Conservation (phyloP, 345 rosid genomes). For the Xanthoceras sorbifolium region DNA sequence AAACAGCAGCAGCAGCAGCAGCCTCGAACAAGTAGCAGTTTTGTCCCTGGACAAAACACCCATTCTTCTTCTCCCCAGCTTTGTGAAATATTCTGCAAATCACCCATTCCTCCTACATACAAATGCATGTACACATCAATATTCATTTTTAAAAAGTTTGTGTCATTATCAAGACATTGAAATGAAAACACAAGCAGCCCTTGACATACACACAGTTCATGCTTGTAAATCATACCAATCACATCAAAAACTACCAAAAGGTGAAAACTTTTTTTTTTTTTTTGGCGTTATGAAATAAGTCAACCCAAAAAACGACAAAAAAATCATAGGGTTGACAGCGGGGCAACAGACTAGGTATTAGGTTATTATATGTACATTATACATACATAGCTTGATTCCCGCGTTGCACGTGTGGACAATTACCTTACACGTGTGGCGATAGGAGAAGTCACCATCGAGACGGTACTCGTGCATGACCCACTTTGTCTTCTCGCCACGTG, state of each 20-base stretch:
- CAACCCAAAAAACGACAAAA: conserved; percentile 51
- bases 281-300: conserved; percentile 27
- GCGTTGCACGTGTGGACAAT: conserved; percentile 18
- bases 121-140: not conserved
- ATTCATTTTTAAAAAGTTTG: too few relatives aligned
- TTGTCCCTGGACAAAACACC: conserved; percentile 39
- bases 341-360: not conserved
- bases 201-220: not conserved
- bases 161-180: not conserved
- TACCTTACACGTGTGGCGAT: conserved; percentile 87
- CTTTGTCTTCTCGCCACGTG: conserved; percentile 86
- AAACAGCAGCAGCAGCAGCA: conserved; percentile 28
- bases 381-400: conserved; percentile 1
- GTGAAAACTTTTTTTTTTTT: too few relatives aligned
- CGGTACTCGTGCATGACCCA: conserved; percentile 99
- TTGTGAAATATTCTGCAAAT: conserved; percentile 87
- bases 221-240: conserved; percentile 24
- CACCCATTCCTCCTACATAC: conserved; percentile 96
- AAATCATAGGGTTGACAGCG: not conserved
- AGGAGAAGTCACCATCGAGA: conserved; percentile 71
- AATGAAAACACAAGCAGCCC: not conserved
- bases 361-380: too few relatives aligned
- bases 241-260: conserved; percentile 40
- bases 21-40: conserved; percentile 32
- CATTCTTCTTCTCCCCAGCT: conserved; percentile 64